These are phyloP conservation scores for Spathaspora girioi DNA, from an alignment of 805 yeast species.

Conservation along the genomic window DNA sequence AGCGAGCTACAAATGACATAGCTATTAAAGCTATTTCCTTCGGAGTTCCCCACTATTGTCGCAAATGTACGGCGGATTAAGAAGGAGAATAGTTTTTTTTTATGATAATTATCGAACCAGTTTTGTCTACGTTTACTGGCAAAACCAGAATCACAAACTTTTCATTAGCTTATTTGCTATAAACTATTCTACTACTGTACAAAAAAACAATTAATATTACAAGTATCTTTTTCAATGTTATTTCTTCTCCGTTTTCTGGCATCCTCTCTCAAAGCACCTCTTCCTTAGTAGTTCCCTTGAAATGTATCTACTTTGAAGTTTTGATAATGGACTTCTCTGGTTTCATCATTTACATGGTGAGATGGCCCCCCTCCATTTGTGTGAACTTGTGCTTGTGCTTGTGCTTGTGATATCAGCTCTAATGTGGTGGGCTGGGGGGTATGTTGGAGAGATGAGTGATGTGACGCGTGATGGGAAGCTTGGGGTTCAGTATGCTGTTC, in stretches of 20 bases:
- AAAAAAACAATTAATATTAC: not conserved
- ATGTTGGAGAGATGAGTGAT: constrained; percentile 2
- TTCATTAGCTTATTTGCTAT: not conserved
- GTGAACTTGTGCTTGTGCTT: too few relatives aligned
- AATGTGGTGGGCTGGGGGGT: constrained; percentile 8
- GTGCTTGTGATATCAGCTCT: constrained; percentile 3
- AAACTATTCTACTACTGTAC: not conserved
- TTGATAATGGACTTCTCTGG: not conserved
- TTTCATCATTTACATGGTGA: not conserved
- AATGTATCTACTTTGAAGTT: not conserved
- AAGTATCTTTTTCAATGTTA: not conserved
- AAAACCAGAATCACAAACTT: not conserved
- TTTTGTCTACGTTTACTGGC: not conserved
- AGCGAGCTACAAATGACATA: too few relatives aligned
- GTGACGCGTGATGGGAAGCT: constrained; percentile 5
- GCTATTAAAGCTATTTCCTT: too few relatives aligned
- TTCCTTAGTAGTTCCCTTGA: constrained; percentile 1
- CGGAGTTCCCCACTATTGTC: too few relatives aligned
- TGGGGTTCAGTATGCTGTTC: constrained; percentile 8
- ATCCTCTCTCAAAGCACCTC: not conserved
- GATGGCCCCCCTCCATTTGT: not conserved
- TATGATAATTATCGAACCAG: not conserved
- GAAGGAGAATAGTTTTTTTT: too few relatives aligned
- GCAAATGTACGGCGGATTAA: too few relatives aligned
- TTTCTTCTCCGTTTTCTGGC: not conserved